Evolutionary conservation across 2,329 filamentous ascomycete genomes (phyloP).

Genomic region (Sclerotinia nivalis): DNA sequence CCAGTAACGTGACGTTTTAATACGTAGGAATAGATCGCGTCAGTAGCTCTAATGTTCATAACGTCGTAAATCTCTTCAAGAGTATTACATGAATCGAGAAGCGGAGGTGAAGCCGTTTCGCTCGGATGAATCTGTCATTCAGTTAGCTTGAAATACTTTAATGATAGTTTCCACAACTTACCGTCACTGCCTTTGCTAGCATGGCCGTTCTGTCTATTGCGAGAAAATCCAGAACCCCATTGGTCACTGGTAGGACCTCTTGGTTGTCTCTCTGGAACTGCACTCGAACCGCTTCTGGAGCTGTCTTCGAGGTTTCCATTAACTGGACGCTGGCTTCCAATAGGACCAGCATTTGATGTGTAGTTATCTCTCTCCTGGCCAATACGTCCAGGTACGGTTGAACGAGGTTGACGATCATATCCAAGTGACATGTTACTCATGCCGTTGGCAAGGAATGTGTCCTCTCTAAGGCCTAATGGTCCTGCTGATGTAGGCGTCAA

Average conservation of each 20-base stretch:
- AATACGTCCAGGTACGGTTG: conserved; percentile 42
- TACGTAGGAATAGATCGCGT: conserved; percentile 27
- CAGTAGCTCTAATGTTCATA: conserved; percentile 35
- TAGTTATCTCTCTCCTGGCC: conserved; percentile 51
- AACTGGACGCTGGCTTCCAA: conserved; percentile 63
- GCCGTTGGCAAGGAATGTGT: conserved; percentile 47
- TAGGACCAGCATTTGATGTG: conserved; percentile 54
- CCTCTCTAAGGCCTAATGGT: conserved; percentile 42
- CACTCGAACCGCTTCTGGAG: conserved; percentile 35
- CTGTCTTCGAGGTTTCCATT: conserved; percentile 41
- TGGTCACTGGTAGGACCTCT: conserved; percentile 57
- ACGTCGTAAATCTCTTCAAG: conserved; percentile 34
- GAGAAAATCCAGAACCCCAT: conserved; percentile 59
- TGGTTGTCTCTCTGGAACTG: conserved; percentile 62
- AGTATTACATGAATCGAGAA: conserved; percentile 26
- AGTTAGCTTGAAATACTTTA: conserved; percentile 36
- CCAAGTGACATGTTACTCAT: conserved; percentile 61
- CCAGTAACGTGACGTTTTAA: conserved; percentile 28
- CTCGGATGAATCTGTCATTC: conserved; percentile 39
- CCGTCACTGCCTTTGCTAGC: conserved; percentile 60
- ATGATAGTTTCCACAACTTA: conserved; percentile 44
- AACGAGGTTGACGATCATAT: conserved; percentile 38
- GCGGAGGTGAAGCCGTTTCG: conserved; percentile 34
- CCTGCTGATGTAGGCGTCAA: conserved; percentile 82
- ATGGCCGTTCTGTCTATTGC: conserved; percentile 60